Evolutionary conservation across 495 filamentous ascomycete genomes (phyloP), one percentile per base, ranked within the genome.

Genomic region (Ramalina intermedia): DNA sequence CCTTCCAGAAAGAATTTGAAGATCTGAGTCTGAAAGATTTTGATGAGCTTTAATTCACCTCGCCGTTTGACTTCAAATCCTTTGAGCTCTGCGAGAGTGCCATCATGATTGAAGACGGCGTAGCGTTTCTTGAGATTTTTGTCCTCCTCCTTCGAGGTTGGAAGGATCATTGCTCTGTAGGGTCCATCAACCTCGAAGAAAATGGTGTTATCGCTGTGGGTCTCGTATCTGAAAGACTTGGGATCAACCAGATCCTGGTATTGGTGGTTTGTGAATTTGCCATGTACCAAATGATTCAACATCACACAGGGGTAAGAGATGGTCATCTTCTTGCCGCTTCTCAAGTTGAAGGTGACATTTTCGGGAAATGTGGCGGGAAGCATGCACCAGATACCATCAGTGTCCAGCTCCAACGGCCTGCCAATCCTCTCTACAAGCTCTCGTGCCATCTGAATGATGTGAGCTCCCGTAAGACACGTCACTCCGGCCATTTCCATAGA

Each of bases 321-420:
- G 14, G 84, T 71, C 48, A 96, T 60, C 59, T 96, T 96, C 72
- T 95, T 96, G 48, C 91, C 93, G 57, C 88, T 91, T 61, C 88
- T 88, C 46, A 96, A 64, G 44, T 80, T 88, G 71, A 99, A 99
- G 7, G 81, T 76, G 62, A 96, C 94, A 63, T 99, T 95, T 58
- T 99, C 91, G 0, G 91, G 91, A 58, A 99, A 99, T 0, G 86
- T 89, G 3, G 87, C 91, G 0, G 91, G 91, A 56, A 99, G 73
- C 78, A 99, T 99, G 72, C 91, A 99, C 91, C 91, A 99, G 59
- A 99, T 99, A 78, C 91, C 91, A 59, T 99, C 91, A 3, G 91
- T 99, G 66, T 99, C 91, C n/a, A 99, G 76, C 66, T 99, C 91
- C 41, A 99, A 70, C 0, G 91, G 91, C 37, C 91, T 79, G 17